phyloP scores from a whole-genome alignment of 805 yeast species.

The Pichia manshurica region DNA sequence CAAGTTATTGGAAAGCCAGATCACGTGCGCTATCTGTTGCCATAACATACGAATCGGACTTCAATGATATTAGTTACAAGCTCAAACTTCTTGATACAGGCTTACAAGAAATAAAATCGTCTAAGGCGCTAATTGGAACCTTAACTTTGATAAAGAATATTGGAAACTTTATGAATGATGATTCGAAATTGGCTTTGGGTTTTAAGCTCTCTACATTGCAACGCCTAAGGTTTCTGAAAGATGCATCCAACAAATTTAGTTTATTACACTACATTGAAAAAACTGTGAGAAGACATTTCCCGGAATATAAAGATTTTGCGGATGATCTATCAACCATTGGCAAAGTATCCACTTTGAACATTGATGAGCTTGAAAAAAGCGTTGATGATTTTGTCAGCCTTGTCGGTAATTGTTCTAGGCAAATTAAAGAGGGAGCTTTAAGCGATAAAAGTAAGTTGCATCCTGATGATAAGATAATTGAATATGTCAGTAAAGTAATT shows the following conservation, averaged over 20 bases:
- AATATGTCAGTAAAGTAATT: conserved; percentile 41
- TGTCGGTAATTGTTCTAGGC: conserved; percentile 45
- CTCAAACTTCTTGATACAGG: conserved; percentile 56
- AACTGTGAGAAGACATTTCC: conserved; percentile 57
- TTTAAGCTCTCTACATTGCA: conserved; percentile 65
- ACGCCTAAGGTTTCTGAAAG: conserved; percentile 66
- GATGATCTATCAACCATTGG: conserved; percentile 51
- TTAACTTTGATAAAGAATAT: conserved; percentile 63
- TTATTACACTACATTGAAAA: conserved; percentile 72
- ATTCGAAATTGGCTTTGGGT: conserved; percentile 61
- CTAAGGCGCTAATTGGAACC: conserved; percentile 49
- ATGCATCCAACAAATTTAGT: conserved; percentile 61
- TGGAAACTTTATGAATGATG: conserved; percentile 77
- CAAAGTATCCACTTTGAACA: conserved; percentile 53
- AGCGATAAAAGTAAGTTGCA: conserved; percentile 59
- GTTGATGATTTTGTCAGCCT: conserved; percentile 48
- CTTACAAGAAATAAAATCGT: conserved; percentile 45
- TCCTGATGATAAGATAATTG: conserved; percentile 57
- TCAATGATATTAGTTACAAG: conserved; percentile 52
- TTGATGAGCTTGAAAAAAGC: conserved; percentile 58
- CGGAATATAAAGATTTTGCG: conserved; percentile 55
- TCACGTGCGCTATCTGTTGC: conserved; percentile 55
- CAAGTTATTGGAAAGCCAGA: conserved; percentile 67
- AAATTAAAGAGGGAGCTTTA: conserved; percentile 57
- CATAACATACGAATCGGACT: conserved; percentile 58